Conservation (phyloP, 1,284 basidiomycete genomes). For the Omphalotus olearius region DNA sequence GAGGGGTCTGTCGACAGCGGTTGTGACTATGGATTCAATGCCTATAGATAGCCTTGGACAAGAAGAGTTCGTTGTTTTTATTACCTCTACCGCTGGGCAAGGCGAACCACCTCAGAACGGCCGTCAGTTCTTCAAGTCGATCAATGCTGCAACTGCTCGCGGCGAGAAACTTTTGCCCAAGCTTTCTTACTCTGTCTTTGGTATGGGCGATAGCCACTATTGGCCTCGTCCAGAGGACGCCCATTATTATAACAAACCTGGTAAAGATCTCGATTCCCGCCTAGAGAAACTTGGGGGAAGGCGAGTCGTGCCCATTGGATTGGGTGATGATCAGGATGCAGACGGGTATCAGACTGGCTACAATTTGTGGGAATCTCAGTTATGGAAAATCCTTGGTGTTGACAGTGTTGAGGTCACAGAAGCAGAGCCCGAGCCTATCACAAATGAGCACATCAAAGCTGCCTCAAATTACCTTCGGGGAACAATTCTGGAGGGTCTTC, state of each 20-base stretch:
- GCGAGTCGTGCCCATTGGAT: slow-evolving; percentile 71
- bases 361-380: slow-evolving; percentile 86
- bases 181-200: slow-evolving; percentile 84
- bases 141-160: slow-evolving; percentile 63
- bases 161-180: slow-evolving; percentile 55
- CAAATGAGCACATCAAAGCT: slow-evolving; percentile 99
- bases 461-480: slow-evolving; percentile 93
- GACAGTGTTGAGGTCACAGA: slow-evolving; percentile 88
- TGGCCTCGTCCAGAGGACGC: slow-evolving; percentile 97
- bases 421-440: slow-evolving; percentile 94
- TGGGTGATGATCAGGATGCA: slow-evolving; percentile 97
- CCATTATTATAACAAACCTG: slow-evolving; percentile 97
- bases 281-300: slow-evolving; percentile 75
- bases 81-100: slow-evolving; percentile 98
- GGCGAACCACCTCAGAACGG: slow-evolving; percentile 98
- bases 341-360: slow-evolving; percentile 97
- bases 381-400: slow-evolving; percentile 96
- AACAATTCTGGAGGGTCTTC: slow-evolving; percentile 90
- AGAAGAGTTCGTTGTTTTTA: slow-evolving; percentile 83
- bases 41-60: slow-evolving; percentile 69
- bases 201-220: slow-evolving; percentile 97
- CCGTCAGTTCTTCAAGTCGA: slow-evolving; percentile 83
- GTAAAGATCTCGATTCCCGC: slow-evolving; percentile 84
- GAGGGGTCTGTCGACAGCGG: slow-evolving; percentile 76
- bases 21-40: slow-evolving; percentile 75